Evolutionary conservation across 2,329 filamentous ascomycete species (phyloP).

Genomic region (Fonsecaea multimorphosa): DNA sequence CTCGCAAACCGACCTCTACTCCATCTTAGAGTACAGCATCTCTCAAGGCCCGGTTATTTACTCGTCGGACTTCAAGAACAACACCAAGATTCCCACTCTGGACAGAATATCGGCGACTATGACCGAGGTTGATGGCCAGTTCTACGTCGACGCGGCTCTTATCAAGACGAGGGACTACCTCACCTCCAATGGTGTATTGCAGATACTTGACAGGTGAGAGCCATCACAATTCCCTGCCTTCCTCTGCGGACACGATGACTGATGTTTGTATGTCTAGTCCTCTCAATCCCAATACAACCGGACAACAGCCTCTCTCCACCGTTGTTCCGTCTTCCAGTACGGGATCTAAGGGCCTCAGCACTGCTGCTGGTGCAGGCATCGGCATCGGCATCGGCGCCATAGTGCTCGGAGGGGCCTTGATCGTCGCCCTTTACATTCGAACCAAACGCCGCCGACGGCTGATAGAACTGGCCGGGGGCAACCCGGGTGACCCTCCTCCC

Average conservation of each 20-base stretch:
- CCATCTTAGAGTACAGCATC: slow-evolving; percentile 69
- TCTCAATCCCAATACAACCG: slow-evolving; percentile 34
- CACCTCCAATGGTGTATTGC: slow-evolving; percentile 62
- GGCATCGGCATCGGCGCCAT: slow-evolving; percentile 37
- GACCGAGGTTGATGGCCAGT: slow-evolving; percentile 48
- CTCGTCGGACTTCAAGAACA: slow-evolving; percentile 53
- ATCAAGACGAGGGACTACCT: slow-evolving; percentile 59
- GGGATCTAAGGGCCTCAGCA: slow-evolving; percentile 28
- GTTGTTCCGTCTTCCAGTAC: not conserved
- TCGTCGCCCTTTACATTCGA: slow-evolving; percentile 28
- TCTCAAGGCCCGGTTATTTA: slow-evolving; percentile 63
- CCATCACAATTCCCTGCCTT: not conserved
- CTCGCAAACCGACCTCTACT: slow-evolving; percentile 54
- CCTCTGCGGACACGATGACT: not conserved
- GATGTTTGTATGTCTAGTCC: slow-evolving; percentile 13
- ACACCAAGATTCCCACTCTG: slow-evolving; percentile 47
- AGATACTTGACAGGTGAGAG: slow-evolving; percentile 62
- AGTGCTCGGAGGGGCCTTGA: slow-evolving; percentile 29
- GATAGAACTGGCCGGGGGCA: slow-evolving; percentile 6
- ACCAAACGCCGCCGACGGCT: slow-evolving; percentile 25
- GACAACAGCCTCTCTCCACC: slow-evolving; percentile 7
- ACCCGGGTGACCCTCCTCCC: slow-evolving; percentile 28
- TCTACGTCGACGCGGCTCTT: slow-evolving; percentile 61
- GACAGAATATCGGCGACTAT: slow-evolving; percentile 57
- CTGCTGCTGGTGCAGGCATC: slow-evolving; percentile 32